These are phyloP conservation scores for Stenogyne calaminthoides DNA, from an alignment of 305 asterid genomes.

Conservation along the genomic window DNA sequence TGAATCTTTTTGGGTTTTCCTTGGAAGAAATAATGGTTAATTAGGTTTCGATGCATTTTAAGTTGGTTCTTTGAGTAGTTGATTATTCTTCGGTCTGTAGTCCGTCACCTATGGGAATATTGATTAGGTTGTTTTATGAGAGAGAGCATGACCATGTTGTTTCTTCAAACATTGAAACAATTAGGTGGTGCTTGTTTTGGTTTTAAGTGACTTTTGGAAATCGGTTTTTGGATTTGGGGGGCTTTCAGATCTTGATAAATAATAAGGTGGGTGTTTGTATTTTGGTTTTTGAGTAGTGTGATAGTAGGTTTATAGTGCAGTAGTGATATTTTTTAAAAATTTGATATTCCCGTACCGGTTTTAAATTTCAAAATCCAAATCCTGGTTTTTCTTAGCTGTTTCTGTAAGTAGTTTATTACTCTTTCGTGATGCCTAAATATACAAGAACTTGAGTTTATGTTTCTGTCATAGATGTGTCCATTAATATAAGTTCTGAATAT, in stretches of 20 bases:
- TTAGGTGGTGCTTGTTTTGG: not conserved
- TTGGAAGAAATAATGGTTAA: not conserved
- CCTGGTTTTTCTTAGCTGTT: not conserved
- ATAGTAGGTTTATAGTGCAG: too few relatives aligned
- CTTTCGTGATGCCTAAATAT: not conserved
- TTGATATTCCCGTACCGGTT: too few relatives aligned
- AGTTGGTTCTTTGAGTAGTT: not conserved
- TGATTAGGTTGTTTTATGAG: not conserved
- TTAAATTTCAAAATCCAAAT: too few relatives aligned
- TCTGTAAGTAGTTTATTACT: not conserved
- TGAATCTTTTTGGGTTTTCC: not conserved
- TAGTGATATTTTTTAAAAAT: too few relatives aligned
- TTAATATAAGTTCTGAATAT: not conserved
- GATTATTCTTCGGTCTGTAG: not conserved
- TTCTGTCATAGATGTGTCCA: not conserved
- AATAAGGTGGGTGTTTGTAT: too few relatives aligned
- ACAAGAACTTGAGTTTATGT: not conserved
- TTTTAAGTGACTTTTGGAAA: too few relatives aligned
- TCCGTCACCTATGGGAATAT: not conserved
- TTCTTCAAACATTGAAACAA: conserved; percentile 2
- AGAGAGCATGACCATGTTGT: not conserved
- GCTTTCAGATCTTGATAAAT: too few relatives aligned
- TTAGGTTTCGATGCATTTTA: not conserved
- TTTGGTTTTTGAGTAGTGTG: too few relatives aligned
- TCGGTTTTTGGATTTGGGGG: too few relatives aligned